Evolutionary conservation across 2,329 filamentous ascomycete genomes (phyloP).

Genomic region (Sclerotinia sclerotiorum): DNA sequence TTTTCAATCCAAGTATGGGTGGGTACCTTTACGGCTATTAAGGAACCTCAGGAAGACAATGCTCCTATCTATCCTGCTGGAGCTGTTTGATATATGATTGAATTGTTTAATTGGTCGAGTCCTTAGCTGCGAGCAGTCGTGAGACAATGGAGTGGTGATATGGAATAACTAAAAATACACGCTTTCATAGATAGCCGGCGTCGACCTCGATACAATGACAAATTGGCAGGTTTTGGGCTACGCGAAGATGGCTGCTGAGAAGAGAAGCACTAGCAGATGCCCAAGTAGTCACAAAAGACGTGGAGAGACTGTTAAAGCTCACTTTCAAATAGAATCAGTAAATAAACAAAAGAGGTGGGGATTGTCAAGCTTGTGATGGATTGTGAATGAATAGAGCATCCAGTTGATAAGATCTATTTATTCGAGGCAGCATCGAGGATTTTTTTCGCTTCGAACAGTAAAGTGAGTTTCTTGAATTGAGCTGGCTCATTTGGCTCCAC

Average conservation of each 20-base stretch:
- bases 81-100: not conserved
- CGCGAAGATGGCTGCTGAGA: not conserved
- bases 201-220: not conserved
- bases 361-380: not conserved
- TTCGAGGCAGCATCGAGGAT: conserved; percentile 7
- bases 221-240: not conserved
- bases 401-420: not conserved
- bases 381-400: not conserved
- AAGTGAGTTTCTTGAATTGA: not conserved
- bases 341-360: not conserved
- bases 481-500: not conserved
- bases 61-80: not conserved
- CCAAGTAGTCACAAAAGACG: not conserved
- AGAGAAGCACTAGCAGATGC: not conserved
- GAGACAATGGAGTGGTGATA: not conserved
- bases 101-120: not conserved
- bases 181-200: not conserved
- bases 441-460: conserved; percentile 11
- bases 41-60: not conserved
- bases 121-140: not conserved
- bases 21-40: not conserved
- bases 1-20: not conserved
- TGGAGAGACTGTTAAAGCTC: not conserved
- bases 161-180: not conserved
- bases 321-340: conserved; percentile 1